Conservation (phyloP, 352 stramenopile species). For the Pythium phragmitis region DNA sequence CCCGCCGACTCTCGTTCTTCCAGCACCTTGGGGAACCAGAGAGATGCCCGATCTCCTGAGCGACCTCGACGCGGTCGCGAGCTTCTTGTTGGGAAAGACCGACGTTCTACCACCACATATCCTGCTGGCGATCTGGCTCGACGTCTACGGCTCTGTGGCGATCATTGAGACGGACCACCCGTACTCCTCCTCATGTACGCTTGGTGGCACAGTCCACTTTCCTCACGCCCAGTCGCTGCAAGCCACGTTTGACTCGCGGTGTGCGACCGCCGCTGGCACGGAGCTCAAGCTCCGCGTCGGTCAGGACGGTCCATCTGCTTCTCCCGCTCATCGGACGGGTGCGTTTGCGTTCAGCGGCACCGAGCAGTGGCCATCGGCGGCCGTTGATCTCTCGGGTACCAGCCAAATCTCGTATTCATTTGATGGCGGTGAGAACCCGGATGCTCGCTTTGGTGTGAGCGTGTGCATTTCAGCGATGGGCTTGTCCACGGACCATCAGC, state of each 20-base stretch:
- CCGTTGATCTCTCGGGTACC: conserved; percentile 59
- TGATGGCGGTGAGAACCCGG: conserved; percentile 50
- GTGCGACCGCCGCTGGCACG: conserved; percentile 31
- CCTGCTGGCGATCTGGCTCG: conserved; percentile 70
- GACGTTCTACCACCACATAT: conserved; percentile 50
- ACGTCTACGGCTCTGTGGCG: conserved; percentile 60
- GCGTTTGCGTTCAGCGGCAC: conserved; percentile 19
- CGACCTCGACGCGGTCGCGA: conserved; percentile 49
- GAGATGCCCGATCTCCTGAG: conserved; percentile 42
- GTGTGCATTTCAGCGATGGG: conserved; percentile 58
- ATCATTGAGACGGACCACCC: conserved; percentile 71
- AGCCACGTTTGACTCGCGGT: conserved; percentile 69
- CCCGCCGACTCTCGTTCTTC: conserved; percentile 35
- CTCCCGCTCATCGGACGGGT: neutral
- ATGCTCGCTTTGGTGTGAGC: conserved; percentile 56
- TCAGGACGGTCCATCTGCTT: neutral
- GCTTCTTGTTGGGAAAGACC: conserved; percentile 60
- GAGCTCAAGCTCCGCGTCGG: conserved; percentile 23
- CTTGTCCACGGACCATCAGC: conserved; percentile 61
- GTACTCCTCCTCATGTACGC: conserved; percentile 33
- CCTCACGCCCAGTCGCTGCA: conserved; percentile 50
- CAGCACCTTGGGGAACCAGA: conserved; percentile 44
- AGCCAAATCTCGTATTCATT: conserved; percentile 59
- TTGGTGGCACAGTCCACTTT: conserved; percentile 49
- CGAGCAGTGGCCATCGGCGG: conserved; percentile 45